A percentile compares a stretch with the other conserved stretches of the same genome.
Conservation (phyloP, 306 rosid genomes). For the Dryas octopetala region DNA sequence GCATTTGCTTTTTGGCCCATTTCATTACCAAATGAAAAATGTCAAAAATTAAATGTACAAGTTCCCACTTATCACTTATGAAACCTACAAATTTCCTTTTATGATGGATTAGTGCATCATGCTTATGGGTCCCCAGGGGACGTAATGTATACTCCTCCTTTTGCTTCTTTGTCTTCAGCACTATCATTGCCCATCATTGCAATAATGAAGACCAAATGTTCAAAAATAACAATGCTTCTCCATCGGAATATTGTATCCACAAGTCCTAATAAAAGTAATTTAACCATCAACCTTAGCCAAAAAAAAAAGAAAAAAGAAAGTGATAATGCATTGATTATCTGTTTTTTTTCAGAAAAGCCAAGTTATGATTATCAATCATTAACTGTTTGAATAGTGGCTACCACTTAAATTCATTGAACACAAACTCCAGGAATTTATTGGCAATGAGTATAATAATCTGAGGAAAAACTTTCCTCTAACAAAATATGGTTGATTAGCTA, state of each 20-base stretch:
- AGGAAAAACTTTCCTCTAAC: too few relatives aligned
- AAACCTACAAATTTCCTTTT: not conserved
- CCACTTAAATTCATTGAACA: constrained; percentile 3
- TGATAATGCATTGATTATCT: not conserved
- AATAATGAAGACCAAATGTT: not conserved
- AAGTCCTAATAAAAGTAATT: not conserved
- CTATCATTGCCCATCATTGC: constrained; percentile 11
- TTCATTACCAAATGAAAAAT: too few relatives aligned
- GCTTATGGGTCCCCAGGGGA: not conserved
- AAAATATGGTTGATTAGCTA: too few relatives aligned
- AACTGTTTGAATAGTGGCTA: not conserved
- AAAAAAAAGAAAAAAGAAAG: not conserved
- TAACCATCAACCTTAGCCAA: not conserved
- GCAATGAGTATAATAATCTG: not conserved
- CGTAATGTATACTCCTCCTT: not conserved
- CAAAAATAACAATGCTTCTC: not conserved
- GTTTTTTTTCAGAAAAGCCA: not conserved
- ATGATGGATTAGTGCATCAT: not conserved
- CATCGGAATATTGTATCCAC: not conserved
- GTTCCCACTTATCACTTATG: too few relatives aligned
- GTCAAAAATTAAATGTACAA: too few relatives aligned
- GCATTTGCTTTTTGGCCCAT: too few relatives aligned
- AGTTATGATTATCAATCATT: not conserved
- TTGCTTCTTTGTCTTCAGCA: not conserved
- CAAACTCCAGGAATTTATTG: not conserved